These are phyloP conservation scores for Triticum turgidum DNA, from an alignment of 176 grass and related monocot species.

Conservation along the genomic window DNA sequence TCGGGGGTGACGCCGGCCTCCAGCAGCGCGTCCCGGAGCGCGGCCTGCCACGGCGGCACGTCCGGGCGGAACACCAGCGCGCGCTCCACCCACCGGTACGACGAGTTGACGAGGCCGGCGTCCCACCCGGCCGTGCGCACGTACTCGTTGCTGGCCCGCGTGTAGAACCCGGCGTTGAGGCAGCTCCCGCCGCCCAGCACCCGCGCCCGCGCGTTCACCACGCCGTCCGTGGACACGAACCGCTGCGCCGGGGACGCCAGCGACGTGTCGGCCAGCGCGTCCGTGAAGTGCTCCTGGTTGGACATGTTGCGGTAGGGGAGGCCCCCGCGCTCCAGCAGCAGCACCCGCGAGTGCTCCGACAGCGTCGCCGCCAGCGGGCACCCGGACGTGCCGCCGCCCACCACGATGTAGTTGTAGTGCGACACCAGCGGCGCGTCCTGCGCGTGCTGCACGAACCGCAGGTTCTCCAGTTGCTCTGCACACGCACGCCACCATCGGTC, in stretches of 20 bases:
- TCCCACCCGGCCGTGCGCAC: conserved; percentile 53
- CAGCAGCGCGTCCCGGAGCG: conserved; percentile 67
- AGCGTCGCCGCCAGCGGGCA: conserved; percentile 82
- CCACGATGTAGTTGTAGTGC: conserved; percentile 69
- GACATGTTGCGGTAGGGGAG: conserved; percentile 48
- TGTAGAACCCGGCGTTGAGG: conserved; percentile 88
- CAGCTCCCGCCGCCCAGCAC: conserved; percentile 84
- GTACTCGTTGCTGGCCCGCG: conserved; percentile 64
- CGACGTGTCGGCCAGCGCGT: conserved; percentile 46
- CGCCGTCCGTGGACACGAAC: conserved; percentile 71
- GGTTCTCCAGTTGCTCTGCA: conserved; percentile 38
- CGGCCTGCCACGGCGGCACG: conserved; percentile 65
- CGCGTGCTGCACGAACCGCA: conserved; percentile 36
- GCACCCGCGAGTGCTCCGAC: conserved; percentile 49
- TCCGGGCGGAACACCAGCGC: conserved; percentile 63
- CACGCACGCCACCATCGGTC: neutral
- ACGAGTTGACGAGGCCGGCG: conserved; percentile 47
- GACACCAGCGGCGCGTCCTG: conserved; percentile 49
- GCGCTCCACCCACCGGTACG: conserved; percentile 77
- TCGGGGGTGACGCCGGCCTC: conserved; percentile 67
- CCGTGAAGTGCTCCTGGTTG: conserved; percentile 38
- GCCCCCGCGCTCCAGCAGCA: conserved; percentile 56
- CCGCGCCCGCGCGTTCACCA: conserved; percentile 64
- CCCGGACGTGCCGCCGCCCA: conserved; percentile 78
- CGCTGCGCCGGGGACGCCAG: conserved; percentile 36